A percentile compares a stretch with the other conserved stretches of the same genome.
Conservation (phyloP, 805 yeast genomes). For the Ogataea nitratoaversa region DNA sequence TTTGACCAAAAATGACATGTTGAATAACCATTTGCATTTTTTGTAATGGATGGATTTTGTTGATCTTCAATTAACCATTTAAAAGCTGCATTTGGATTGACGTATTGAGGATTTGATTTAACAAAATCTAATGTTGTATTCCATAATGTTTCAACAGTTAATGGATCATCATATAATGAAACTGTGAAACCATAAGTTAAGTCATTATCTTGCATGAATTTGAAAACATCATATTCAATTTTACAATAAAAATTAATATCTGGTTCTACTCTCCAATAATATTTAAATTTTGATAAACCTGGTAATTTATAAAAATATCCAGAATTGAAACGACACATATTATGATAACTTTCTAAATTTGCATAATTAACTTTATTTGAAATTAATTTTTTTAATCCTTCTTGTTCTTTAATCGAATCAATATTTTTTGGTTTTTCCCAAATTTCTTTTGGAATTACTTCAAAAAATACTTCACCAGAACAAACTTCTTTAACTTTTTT, state of each 20-base stretch:
- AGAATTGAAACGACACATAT: constrained; percentile 86
- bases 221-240: constrained; percentile 73
- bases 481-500: constrained; percentile 35
- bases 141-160: constrained; percentile 77
- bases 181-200: constrained; percentile 76
- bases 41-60: constrained; percentile 50
- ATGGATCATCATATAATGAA: constrained; percentile 58
- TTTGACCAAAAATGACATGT: constrained; percentile 87
- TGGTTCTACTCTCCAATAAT: constrained; percentile 95
- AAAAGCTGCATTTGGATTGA: constrained; percentile 60
- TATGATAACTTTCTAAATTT: constrained; percentile 70
- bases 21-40: constrained; percentile 55
- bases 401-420: constrained; percentile 33
- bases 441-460: constrained; percentile 34
- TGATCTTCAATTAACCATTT: constrained; percentile 68
- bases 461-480: constrained; percentile 26
- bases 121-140: constrained; percentile 62
- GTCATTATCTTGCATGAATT: constrained; percentile 71
- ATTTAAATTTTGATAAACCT: constrained; percentile 63
- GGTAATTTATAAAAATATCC: constrained; percentile 80
- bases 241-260: constrained; percentile 71
- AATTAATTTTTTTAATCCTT: constrained; percentile 22
- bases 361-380: constrained; percentile 65
- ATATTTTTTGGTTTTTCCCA: constrained; percentile 63
- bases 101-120: constrained; percentile 50